These are phyloP conservation scores for Colletotrichum agaves DNA, from an alignment of 2,329 filamentous ascomycete genomes.

Conservation along the genomic window DNA sequence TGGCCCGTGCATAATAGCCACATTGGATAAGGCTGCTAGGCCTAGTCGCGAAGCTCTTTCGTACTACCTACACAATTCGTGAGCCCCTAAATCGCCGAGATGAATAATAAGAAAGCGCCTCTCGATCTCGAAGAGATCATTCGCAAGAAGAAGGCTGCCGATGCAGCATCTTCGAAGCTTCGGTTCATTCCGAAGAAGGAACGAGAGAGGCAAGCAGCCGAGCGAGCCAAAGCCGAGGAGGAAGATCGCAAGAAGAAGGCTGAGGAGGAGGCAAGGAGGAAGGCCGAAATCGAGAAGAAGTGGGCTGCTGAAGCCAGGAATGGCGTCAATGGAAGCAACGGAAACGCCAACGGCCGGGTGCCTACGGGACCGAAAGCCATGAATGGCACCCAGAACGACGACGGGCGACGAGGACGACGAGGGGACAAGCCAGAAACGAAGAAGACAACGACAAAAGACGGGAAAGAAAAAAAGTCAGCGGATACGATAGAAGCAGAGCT, in stretches of 20 bases:
- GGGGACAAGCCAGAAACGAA: conserved; percentile 59
- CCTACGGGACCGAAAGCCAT: conserved; percentile 33
- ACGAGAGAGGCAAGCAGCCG: conserved; percentile 81
- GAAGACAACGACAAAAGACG: conserved; percentile 55
- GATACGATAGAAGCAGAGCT: conserved; percentile 79
- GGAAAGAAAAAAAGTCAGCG: conserved; percentile 52
- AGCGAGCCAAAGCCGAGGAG: conserved; percentile 78
- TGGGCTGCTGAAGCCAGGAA: conserved; percentile 45
- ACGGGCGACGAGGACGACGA: conserved; percentile 51
- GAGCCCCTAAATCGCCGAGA: neutral
- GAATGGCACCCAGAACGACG: neutral
- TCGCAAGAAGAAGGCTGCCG: conserved; percentile 85
- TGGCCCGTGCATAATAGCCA: too few species aligned
- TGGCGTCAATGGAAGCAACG: conserved; percentile 42
- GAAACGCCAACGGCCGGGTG: conserved; percentile 58
- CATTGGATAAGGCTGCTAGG: neutral
- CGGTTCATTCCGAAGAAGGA: conserved; percentile 88
- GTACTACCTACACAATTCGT: too few species aligned
- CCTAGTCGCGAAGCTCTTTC: neutral
- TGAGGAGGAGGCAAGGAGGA: conserved; percentile 74
- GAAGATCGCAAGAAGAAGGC: conserved; percentile 63
- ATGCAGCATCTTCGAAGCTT: conserved; percentile 86
- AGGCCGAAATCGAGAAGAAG: conserved; percentile 70
- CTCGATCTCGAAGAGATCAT: conserved; percentile 89
- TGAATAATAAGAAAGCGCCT: conserved; percentile 51